Evolutionary conservation across 805 yeast genomes (phyloP).

Genomic region (Priceomyces fermenticarens): DNA sequence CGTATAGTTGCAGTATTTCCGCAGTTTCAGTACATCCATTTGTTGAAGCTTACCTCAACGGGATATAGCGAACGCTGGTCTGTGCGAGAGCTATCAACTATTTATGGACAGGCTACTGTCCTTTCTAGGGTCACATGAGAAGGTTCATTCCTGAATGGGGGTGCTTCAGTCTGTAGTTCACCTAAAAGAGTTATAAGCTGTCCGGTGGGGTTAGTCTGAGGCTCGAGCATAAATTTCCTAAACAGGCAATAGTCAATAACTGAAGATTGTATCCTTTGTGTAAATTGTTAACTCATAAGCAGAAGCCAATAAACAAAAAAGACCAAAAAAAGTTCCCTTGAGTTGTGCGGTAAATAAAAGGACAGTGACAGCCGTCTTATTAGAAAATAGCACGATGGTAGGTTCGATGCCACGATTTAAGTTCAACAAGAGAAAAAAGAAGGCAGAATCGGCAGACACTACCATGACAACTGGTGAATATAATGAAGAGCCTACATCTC

Average conservation of each 20-base stretch:
- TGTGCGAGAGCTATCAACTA: no score
- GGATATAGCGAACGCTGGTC: no score
- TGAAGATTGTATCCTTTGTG: conserved; percentile 1
- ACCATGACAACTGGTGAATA: conserved; percentile 8
- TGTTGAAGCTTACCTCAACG: no score
- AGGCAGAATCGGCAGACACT: conserved; percentile 8
- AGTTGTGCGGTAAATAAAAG: neutral
- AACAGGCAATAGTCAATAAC: conserved; percentile 1
- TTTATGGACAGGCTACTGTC: no score
- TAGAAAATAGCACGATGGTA: neutral
- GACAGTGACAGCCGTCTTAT: neutral
- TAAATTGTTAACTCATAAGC: conserved; percentile 3
- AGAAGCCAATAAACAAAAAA: conserved; percentile 5
- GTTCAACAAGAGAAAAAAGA: conserved; percentile 49
- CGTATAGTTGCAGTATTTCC: no score
- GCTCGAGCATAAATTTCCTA: conserved; percentile 5
- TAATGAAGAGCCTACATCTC: neutral
- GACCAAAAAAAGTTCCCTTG: neutral
- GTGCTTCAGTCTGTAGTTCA: no score
- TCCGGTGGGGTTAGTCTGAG: conserved; percentile 2
- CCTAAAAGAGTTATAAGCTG: neutral
- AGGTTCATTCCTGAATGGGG: no score
- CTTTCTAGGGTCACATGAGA: no score
- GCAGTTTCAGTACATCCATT: no score
- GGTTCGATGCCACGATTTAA: conserved; percentile 53